Evolutionary conservation across 352 stramenopile species (phyloP), one percentile per base, ranked within the genome.

Genomic region (Phytophthora kernoviae): DNA sequence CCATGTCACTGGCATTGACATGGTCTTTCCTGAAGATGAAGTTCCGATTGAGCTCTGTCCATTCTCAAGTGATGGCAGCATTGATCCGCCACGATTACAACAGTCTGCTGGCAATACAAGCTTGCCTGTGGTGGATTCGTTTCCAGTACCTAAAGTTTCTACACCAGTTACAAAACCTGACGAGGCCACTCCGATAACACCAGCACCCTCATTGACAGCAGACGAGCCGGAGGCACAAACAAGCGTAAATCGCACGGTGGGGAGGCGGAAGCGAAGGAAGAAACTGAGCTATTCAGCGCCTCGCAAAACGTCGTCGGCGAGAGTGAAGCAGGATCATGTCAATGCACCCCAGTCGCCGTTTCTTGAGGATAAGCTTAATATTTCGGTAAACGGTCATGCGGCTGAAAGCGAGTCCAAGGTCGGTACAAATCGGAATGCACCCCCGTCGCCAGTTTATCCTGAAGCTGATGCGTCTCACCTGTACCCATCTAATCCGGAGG

Each of bases 251-350:
- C 48, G 51, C 27, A 30, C 24, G 0, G 45, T 54, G 14, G 34
- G 56, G 24, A 79, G 69, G 46, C 68, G 78, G 37, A 86, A 81
- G 27, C 78, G 78, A 12, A 72, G 56, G 34, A 88, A 81, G 48
- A 79, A 70, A 52, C 44, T 73, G 20, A 72, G 43, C 30, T 84
- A 66, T 54, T 73, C 68, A 11, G 54, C 32, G 22, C 10, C 59
- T 33, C 58, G 64, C 33, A 73, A 33, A 37, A 68, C 54, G 36
- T 5, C 51, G n/a, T 27, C 48, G 6, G 46, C 44, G 12, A 69
- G 59, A 37, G 26, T 20, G 10, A 69, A 58, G 20, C 52, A 65
- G 32, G 70, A 69, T 20, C 43, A 61, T 18, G 62, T 53, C 36
- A 62, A 17, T 14, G 53, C 62, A 7, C 32, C 44, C 2, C 37